Percentiles rank a stretch among this genome's conserved stretches.
phyloP scores from a whole-genome alignment of 2,329 filamentous ascomycete species.

The Stachybotrys chlorohalonatus region DNA sequence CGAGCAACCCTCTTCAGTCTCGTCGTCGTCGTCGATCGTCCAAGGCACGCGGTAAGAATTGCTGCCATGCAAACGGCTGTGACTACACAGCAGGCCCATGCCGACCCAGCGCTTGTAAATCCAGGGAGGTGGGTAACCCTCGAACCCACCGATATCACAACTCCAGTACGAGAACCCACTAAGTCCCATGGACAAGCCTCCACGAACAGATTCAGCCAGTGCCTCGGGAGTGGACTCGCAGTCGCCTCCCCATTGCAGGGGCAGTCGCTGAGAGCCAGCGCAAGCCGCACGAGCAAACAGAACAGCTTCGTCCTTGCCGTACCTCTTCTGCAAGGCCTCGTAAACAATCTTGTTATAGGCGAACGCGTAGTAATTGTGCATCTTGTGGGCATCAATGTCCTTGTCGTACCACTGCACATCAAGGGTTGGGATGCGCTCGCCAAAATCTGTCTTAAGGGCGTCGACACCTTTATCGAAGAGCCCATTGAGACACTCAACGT shows the following conservation, averaged over 20 bases:
- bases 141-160: conserved; percentile 64
- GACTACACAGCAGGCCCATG: conserved; percentile 63
- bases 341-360: conserved; percentile 64
- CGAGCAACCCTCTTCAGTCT: conserved; percentile 43
- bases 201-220: conserved; percentile 62
- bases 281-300: conserved; percentile 58
- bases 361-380: conserved; percentile 74
- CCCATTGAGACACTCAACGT: conserved; percentile 47
- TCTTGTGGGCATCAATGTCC: conserved; percentile 49
- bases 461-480: conserved; percentile 64
- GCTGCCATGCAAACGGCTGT: conserved; percentile 62
- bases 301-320: conserved; percentile 45
- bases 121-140: conserved; percentile 56
- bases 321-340: conserved; percentile 49
- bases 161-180: conserved; percentile 62
- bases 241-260: conserved; percentile 65
- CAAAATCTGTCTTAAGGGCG: conserved; percentile 68
- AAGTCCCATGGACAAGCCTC: conserved; percentile 54
- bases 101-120: conserved; percentile 73
- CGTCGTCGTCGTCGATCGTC: conserved; percentile 58
- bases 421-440: conserved; percentile 58
- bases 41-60: conserved; percentile 67
- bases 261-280: conserved; percentile 61
- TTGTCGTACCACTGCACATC: conserved; percentile 57
- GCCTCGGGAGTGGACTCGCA: conserved; percentile 66